Evolutionary conservation across 2,329 filamentous ascomycete species (phyloP).

Genomic region (Orbilia oligospora): DNA sequence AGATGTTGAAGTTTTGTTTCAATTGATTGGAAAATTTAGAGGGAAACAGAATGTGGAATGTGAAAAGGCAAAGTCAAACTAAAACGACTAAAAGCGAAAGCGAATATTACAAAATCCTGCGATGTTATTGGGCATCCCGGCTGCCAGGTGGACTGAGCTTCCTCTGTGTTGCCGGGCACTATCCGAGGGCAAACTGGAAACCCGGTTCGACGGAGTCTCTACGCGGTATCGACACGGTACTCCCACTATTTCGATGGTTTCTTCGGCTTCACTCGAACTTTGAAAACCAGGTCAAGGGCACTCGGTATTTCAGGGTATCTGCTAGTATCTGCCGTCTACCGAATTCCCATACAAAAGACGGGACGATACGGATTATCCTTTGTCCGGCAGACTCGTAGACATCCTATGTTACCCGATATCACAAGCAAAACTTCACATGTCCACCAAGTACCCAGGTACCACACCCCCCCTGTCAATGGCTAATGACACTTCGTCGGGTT

Average conservation of each 20-base stretch:
- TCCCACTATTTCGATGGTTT: constrained; percentile 14
- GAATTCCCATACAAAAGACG: constrained; percentile 15
- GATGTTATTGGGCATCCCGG: constrained; percentile 60
- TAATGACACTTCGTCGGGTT: neutral
- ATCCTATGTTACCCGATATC: constrained; percentile 37
- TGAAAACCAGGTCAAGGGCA: constrained; percentile 24
- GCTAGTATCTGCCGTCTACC: constrained; percentile 20
- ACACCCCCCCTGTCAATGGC: neutral
- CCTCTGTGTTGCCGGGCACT: constrained; percentile 59
- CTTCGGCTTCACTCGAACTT: constrained; percentile 5
- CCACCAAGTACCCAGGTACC: constrained; percentile 12
- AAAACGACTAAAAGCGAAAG: constrained; percentile 36
- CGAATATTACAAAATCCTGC: constrained; percentile 61
- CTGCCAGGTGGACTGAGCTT: constrained; percentile 40
- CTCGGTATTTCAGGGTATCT: constrained; percentile 27
- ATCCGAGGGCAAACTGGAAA: constrained; percentile 56
- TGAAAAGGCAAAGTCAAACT: constrained; percentile 26
- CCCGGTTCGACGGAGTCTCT: constrained; percentile 52
- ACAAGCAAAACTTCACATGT: constrained; percentile 47
- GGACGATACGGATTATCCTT: constrained; percentile 48
- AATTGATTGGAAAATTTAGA: constrained; percentile 26
- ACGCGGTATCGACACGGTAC: constrained; percentile 1
- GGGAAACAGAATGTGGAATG: constrained; percentile 28
- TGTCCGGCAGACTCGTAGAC: constrained; percentile 17
- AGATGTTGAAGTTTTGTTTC: constrained; percentile 12